Conservation (phyloP, 78 protist genomes). For the Cavenderia fasciculata region DNA sequence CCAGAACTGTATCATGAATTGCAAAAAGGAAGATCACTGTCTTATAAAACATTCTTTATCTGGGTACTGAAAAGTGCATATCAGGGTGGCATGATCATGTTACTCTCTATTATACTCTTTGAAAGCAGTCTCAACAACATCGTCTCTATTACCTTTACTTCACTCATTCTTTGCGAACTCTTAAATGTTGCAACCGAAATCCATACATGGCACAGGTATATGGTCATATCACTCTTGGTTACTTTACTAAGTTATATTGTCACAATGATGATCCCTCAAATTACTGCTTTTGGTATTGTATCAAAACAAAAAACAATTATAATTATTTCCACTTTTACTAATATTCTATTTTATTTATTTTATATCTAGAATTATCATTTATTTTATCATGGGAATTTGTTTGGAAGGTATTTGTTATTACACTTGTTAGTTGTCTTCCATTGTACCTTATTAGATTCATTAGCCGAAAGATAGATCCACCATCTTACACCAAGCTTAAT, state of each 20-base stretch:
- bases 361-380: constrained; percentile 67
- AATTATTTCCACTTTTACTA: background rate
- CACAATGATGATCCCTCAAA: constrained; percentile 84
- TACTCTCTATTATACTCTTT: constrained; percentile 88
- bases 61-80: constrained; percentile 93
- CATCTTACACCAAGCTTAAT: constrained; percentile 80
- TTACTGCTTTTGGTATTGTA: constrained; percentile 65
- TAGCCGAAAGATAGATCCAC: constrained; percentile 77
- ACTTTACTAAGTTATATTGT: constrained; percentile 73
- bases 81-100: constrained; percentile 96
- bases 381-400: constrained; percentile 81
- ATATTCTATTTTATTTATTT: background rate
- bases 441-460: constrained; percentile 70
- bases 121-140: constrained; percentile 89
- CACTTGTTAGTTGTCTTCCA: constrained; percentile 83
- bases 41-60: constrained; percentile 88
- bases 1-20: constrained; percentile 97
- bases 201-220: constrained; percentile 85
- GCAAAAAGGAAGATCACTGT: constrained; percentile 93
- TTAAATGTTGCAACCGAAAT: constrained; percentile 93
- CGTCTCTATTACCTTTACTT: constrained; percentile 96
- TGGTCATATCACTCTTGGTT: constrained; percentile 74
- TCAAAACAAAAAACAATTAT: constrained; percentile 1
- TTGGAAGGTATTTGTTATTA: constrained; percentile 86
- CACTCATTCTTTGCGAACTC: constrained; percentile 96